Evolutionary conservation across 106 monocot species (phyloP).

Genomic region (Allium sativum): DNA sequence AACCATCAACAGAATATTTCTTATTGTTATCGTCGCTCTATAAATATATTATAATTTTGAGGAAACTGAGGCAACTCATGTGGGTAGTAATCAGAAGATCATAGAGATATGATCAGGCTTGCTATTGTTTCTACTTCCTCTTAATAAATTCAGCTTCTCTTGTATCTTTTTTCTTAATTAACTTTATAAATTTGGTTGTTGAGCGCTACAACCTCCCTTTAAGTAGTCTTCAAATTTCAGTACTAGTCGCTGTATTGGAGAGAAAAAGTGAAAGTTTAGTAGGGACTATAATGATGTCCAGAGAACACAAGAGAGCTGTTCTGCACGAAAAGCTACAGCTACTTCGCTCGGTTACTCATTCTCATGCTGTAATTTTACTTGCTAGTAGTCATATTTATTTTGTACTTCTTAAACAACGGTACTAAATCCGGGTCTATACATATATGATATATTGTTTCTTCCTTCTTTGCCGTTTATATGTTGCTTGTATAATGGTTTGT

Average conservation of each 20-base stretch:
- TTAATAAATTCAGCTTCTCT: neutral
- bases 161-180: slow-evolving; percentile 8
- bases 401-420: neutral
- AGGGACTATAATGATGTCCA: slow-evolving; percentile 37
- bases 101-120: slow-evolving; percentile 15
- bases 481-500: no score
- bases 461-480: no score
- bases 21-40: neutral
- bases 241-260: neutral
- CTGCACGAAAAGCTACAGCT: slow-evolving; percentile 89
- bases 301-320: slow-evolving; percentile 45
- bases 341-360: slow-evolving; percentile 83
- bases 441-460: neutral
- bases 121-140: slow-evolving; percentile 1
- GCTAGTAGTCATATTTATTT: neutral
- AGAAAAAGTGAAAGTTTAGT: slow-evolving; percentile 21
- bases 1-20: neutral
- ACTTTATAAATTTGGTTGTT: slow-evolving; percentile 3
- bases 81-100: slow-evolving; percentile 14
- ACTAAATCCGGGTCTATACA: neutral
- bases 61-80: slow-evolving; percentile 22
- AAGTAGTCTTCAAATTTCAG: neutral
- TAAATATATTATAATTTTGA: slow-evolving; percentile 5
- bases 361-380: slow-evolving; percentile 61
- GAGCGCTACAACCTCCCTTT: neutral